Evolutionary conservation across 805 yeast genomes (phyloP), one percentile per base, ranked within the genome.

Genomic region (Yarrowia sp.): DNA sequence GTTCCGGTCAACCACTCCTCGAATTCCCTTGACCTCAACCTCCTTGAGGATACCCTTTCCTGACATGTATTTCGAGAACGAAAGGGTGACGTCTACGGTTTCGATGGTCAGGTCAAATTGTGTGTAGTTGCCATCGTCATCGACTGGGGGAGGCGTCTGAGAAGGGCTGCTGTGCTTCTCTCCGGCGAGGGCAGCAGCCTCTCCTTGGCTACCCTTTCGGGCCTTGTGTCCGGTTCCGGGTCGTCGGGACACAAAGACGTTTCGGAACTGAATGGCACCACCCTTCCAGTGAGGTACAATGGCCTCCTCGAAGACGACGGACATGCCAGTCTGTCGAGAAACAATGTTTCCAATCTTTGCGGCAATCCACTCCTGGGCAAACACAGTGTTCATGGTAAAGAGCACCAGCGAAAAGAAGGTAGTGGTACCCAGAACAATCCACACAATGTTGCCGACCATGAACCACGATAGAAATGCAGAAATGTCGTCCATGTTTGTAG

Each of bases 221-320:
- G 90, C 89, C 28, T 80, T 72, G 32, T 77, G 72, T 38, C 71
- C 69, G 62, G 69, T 67, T 64, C 85, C 85, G 0, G 99, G 99
- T 66, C 98, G 80, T 68, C 89, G 82, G 61, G 96, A 88, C 0
- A 92, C 92, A 73, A 87, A 87, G 62, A 96, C 96, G 70, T 91
- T 90, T 66, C 86, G 84, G 75, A 95, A 88, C 48, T 87, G 83
- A 63, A 95, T 90, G 67, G 85, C 88, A 1, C 97, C 96, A 68
- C 88, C 90, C 43, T 86, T 81, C 97, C 97, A 92, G 65, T 90
- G 91, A 0, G 98, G 98, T 6, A 92, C 96, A 65, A 93, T 89
- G 1, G 98, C 99, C 73, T 85, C 87, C 73, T 93, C 98, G 71
- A 95, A 95, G 0, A 90, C 86, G 9, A 95, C 97, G 0, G 88